phyloP scores from a whole-genome alignment of 306 rosid species.

The Pyrus bretschneideri region DNA sequence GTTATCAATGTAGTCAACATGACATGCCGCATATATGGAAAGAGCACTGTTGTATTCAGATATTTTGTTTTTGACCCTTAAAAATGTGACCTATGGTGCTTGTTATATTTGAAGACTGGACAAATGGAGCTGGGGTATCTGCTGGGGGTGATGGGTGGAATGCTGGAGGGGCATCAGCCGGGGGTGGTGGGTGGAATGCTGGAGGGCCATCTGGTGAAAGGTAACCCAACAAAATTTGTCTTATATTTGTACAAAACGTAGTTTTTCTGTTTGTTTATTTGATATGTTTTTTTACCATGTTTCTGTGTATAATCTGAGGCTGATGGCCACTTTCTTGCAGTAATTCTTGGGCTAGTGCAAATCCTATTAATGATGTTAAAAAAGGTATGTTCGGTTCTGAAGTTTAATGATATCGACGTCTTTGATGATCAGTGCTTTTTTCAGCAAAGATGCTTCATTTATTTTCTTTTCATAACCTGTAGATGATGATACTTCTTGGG shows the following conservation, averaged over 20 bases:
- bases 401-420: not conserved
- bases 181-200: not conserved
- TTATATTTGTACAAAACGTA: not conserved
- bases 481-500: constrained; percentile 58
- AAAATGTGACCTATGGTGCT: not conserved
- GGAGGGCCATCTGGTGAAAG: constrained; percentile 34
- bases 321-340: constrained; percentile 33
- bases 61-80: not conserved
- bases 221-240: constrained; percentile 20
- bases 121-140: constrained; percentile 57
- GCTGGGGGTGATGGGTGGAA: constrained; percentile 55
- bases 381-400: constrained; percentile 24
- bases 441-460: constrained; percentile 3
- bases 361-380: constrained; percentile 13
- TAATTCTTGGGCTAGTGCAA: constrained; percentile 50
- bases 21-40: not conserved
- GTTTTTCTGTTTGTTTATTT: not conserved
- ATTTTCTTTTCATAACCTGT: constrained; percentile 15
- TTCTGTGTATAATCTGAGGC: not conserved
- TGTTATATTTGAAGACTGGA: constrained; percentile 55
- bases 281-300: not conserved
- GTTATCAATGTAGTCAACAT: not conserved
- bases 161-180: constrained; percentile 28
- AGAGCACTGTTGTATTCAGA: not conserved
- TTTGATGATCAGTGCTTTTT: not conserved